Base-by-base conservation (phyloP, 176 grass and related monocot genomes). In the Zoysia japonica region DNA sequence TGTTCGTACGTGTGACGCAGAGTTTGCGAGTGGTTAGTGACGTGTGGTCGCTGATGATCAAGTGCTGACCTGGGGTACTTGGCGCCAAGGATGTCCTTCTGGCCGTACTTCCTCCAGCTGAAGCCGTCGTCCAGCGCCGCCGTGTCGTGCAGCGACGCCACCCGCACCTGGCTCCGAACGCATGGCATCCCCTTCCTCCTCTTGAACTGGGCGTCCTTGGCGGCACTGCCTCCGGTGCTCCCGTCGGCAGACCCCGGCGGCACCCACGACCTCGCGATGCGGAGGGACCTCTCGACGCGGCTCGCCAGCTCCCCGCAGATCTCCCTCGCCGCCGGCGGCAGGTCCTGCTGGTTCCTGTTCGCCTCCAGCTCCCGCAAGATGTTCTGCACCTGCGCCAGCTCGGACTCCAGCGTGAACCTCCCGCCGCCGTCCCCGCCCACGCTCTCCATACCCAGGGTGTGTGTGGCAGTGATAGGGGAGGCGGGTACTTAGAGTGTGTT, bases 291-390 rank as follows among this genome's bases (percentile, higher is more conserved):
- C 66, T 91, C 83, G 28, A 95, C 61, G 11, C 86, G 83, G 9
- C 51, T 68, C 15, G 82, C 67, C 49, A 94, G 72, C 15, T 80
- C 85, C 40, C 82, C 78, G 84, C 86, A 91, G 65, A 88, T 67
- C 28, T 91, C 84, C 43, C 62, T 54, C 0, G 75, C 82, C 2
- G 67, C 49, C 1, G 15, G 47, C 3, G 80, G 49, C 5, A 28
- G 7, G 37, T 47, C 49, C 61, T 83, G 69, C 57, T 79, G 71
- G 60, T 80, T 61, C 10, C 95, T 59, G 9, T 64, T 60, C 28
- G 78, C 88, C 49, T 89, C 84, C 61, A 99, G 82, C 85, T 95
- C 78, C 81, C 41, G 71, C 71, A 83, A 76, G 63, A 93, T 80
- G 78, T 84, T 71, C 7, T 69, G 76, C 81, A 94, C 19, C 46